These are phyloP conservation scores for Cryphonectria carpinicola DNA, from an alignment of 2,329 filamentous ascomycete species.

Conservation along the genomic window DNA sequence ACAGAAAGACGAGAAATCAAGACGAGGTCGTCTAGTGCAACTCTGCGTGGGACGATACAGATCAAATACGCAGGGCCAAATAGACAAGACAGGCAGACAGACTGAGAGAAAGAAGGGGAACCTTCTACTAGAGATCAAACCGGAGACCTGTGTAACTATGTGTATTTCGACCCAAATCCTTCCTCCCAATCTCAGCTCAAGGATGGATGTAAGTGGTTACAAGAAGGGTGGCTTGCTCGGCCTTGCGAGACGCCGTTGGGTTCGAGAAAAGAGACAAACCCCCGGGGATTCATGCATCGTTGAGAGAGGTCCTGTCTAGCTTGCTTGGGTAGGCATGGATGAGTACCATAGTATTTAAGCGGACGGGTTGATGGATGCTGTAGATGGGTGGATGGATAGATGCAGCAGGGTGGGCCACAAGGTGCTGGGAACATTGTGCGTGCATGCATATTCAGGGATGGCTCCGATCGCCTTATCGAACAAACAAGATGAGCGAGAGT, in stretches of 20 bases:
- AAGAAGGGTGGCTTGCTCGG: not conserved
- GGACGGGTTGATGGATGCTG: not conserved
- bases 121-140: not conserved
- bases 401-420: not conserved
- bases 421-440: not conserved
- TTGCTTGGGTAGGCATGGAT: not conserved
- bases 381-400: not conserved
- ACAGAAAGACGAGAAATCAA: constrained; percentile 3
- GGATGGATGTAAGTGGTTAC: not conserved
- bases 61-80: constrained; percentile 6
- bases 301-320: not conserved
- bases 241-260: not conserved
- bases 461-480: not conserved
- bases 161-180: constrained; percentile 4
- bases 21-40: not conserved
- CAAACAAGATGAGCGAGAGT: not conserved
- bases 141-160: not conserved
- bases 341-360: not conserved
- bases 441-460: not conserved
- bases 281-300: not conserved
- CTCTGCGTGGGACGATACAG: not conserved
- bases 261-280: not conserved
- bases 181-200: not conserved
- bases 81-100: not conserved
- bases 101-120: not conserved